Percentiles rank a stretch among this genome's conserved stretches.
Evolutionary conservation across 176 grass and related monocot genomes (phyloP).

Genomic region (Alloteropsis semialata): DNA sequence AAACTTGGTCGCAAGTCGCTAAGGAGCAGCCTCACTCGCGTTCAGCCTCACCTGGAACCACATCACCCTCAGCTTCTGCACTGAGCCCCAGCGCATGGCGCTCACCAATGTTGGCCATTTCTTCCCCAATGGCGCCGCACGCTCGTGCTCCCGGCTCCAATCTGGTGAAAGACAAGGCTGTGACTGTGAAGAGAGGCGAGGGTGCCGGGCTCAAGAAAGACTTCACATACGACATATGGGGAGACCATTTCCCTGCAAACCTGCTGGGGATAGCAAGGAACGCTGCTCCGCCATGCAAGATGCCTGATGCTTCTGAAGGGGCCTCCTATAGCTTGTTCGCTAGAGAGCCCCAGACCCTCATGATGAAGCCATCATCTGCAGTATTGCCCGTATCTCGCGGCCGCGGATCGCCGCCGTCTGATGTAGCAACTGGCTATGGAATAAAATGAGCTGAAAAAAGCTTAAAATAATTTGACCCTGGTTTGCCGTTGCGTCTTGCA

Average conservation of each 20-base stretch:
- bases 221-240: slow-evolving; percentile 94
- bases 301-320: slow-evolving; percentile 70
- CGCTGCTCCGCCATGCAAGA: slow-evolving; percentile 16
- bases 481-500: slow-evolving; percentile 9
- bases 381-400: slow-evolving; percentile 32
- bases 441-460: slow-evolving; percentile 60
- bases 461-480: slow-evolving; percentile 26
- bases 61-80: slow-evolving; percentile 16
- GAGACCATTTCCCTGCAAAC: slow-evolving; percentile 70
- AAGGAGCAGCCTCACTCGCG: slow-evolving; percentile 40
- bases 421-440: slow-evolving; percentile 72
- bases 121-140: slow-evolving; percentile 51
- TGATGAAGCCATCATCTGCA: slow-evolving; percentile 68
- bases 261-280: slow-evolving; percentile 57
- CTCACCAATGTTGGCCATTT: slow-evolving; percentile 30
- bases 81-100: slow-evolving; percentile 20
- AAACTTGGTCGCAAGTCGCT: slow-evolving; percentile 6
- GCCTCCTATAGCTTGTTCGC: slow-evolving; percentile 82
- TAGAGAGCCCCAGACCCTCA: slow-evolving; percentile 68
- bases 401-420: slow-evolving; percentile 40
- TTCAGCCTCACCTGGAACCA: slow-evolving; percentile 35
- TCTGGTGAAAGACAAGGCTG: slow-evolving; percentile 56
- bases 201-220: slow-evolving; percentile 43
- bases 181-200: slow-evolving; percentile 37
- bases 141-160: slow-evolving; percentile 83